phyloP scores from a whole-genome alignment of 1,284 basidiomycete species.

The Trametes polyzona region DNA sequence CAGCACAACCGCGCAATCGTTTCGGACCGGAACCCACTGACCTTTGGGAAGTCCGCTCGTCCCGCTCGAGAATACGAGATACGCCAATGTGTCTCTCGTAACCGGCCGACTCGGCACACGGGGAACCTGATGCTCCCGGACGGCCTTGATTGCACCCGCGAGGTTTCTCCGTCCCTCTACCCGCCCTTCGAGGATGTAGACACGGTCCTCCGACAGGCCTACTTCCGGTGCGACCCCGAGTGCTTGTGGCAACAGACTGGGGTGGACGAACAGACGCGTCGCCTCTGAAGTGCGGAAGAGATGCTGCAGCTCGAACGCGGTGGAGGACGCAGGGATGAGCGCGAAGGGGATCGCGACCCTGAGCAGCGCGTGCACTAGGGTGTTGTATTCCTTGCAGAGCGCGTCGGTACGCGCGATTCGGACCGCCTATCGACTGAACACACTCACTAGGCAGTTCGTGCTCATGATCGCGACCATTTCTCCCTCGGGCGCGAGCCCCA shows the following conservation, averaged over 20 bases:
- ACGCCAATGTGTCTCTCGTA: slow-evolving; percentile 62
- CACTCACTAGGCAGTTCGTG: slow-evolving; percentile 66
- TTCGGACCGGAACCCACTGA: slow-evolving; percentile 29
- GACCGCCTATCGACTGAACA: background rate
- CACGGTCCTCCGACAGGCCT: slow-evolving; percentile 52
- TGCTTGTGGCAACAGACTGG: slow-evolving; percentile 51
- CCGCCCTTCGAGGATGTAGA: slow-evolving; percentile 57
- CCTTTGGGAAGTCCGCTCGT: slow-evolving; percentile 80
- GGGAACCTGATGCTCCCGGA: slow-evolving; percentile 42
- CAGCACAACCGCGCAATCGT: background rate
- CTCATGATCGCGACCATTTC: slow-evolving; percentile 72
- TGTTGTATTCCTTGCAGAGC: slow-evolving; percentile 62
- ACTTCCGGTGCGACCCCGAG: slow-evolving; percentile 53
- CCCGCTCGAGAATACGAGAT: slow-evolving; percentile 77
- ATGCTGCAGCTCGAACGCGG: slow-evolving; percentile 67
- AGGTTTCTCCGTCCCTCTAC: slow-evolving; percentile 47
- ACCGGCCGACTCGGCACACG: slow-evolving; percentile 50
- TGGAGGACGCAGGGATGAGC: slow-evolving; percentile 66
- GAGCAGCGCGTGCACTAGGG: slow-evolving; percentile 59
- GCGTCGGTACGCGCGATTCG: background rate
- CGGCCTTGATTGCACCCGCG: slow-evolving; percentile 48
- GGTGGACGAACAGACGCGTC: slow-evolving; percentile 66
- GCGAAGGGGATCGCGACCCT: slow-evolving; percentile 62
- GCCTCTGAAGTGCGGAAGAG: slow-evolving; percentile 54
- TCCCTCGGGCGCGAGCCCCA: slow-evolving; percentile 52